A percentile compares a stretch with the other conserved stretches of the same genome.
Evolutionary conservation across 495 filamentous ascomycete genomes (phyloP).

Genomic region (Hypoxylon lenormandii): DNA sequence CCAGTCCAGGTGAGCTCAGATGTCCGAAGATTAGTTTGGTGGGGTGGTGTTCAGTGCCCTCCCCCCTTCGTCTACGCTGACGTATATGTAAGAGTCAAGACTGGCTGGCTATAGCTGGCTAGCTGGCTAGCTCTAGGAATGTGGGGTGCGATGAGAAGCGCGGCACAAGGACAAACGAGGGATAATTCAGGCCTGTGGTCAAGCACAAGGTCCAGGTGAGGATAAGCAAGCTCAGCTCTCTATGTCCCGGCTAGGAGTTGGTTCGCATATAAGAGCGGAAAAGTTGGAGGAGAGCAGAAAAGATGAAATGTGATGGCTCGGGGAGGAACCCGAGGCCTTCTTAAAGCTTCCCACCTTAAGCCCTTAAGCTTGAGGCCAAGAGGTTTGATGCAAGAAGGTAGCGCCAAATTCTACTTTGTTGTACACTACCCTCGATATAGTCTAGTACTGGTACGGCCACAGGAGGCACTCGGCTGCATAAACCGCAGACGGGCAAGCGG

Average conservation of each 20-base stretch:
- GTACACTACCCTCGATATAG: conserved; percentile 43
- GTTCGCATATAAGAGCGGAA: conserved; percentile 25
- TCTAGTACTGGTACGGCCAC: conserved; percentile 31
- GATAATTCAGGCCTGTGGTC: background rate
- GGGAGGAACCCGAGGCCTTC: conserved; percentile 33
- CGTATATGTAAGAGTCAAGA: conserved; percentile 16
- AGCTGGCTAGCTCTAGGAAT: conserved; percentile 16
- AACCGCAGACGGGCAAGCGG: conserved; percentile 35
- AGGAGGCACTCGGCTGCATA: conserved; percentile 28
- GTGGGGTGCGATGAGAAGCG: conserved; percentile 23
- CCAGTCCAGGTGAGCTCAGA: conserved; percentile 18
- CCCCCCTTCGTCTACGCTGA: conserved; percentile 31
- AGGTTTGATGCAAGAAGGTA: conserved; percentile 33
- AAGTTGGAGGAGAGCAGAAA: conserved; percentile 31
- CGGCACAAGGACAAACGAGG: conserved; percentile 1
- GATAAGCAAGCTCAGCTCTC: conserved; percentile 7
- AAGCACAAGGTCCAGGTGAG: conserved; percentile 7
- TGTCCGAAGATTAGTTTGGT: conserved; percentile 34
- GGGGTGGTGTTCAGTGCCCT: conserved; percentile 36
- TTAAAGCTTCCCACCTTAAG: conserved; percentile 42
- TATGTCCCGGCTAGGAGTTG: conserved; percentile 29
- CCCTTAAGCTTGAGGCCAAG: conserved; percentile 40
- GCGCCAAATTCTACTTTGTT: conserved; percentile 19
- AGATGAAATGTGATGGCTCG: conserved; percentile 25
- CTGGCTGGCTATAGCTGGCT: background rate